Percentiles rank a stretch among this genome's conserved stretches.
Conservation (phyloP, 768 basidiomycete genomes). For the Guyanaporus albipodus region DNA sequence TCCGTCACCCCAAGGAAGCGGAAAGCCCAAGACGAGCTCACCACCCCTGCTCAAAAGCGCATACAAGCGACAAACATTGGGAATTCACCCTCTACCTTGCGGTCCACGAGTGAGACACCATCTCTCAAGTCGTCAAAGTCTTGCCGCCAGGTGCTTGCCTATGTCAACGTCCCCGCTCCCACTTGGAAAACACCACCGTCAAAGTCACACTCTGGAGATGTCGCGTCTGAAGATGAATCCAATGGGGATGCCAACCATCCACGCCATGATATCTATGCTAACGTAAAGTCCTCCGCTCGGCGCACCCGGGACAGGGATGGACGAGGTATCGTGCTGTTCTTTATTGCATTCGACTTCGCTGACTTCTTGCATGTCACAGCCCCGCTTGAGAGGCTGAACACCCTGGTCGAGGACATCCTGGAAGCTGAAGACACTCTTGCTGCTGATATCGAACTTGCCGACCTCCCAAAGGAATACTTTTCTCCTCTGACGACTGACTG, state of each 20-base stretch:
- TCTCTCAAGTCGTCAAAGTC: constrained; percentile 29
- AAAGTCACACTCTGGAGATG: constrained; percentile 34
- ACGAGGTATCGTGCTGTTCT: constrained; percentile 43
- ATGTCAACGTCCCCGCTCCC: constrained; percentile 31
- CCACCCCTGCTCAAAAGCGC: constrained; percentile 66
- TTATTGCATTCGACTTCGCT: neutral
- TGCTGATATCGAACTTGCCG: constrained; percentile 45
- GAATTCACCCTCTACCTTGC: constrained; percentile 9
- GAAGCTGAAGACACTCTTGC: constrained; percentile 73
- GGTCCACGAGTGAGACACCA: constrained; percentile 19
- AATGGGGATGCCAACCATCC: constrained; percentile 38
- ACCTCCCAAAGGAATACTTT: constrained; percentile 60
- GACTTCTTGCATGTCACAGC: constrained; percentile 32
- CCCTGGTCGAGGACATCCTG: constrained; percentile 80
- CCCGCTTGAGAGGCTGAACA: constrained; percentile 71
- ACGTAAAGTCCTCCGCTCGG: constrained; percentile 47
- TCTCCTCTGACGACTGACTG: constrained; percentile 56
- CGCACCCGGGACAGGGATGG: constrained; percentile 76
- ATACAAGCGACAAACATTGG: constrained; percentile 26
- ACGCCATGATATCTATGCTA: constrained; percentile 28
- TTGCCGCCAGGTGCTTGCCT: constrained; percentile 32
- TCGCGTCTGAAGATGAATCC: constrained; percentile 55
- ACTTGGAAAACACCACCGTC: constrained; percentile 29
- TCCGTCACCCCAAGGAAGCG: constrained; percentile 65
- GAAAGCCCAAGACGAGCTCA: constrained; percentile 55